Percentiles rank a stretch among this genome's conserved stretches.
Evolutionary conservation across 106 monocot species (phyloP).

Genomic region (Dactylorhiza incarnata): DNA sequence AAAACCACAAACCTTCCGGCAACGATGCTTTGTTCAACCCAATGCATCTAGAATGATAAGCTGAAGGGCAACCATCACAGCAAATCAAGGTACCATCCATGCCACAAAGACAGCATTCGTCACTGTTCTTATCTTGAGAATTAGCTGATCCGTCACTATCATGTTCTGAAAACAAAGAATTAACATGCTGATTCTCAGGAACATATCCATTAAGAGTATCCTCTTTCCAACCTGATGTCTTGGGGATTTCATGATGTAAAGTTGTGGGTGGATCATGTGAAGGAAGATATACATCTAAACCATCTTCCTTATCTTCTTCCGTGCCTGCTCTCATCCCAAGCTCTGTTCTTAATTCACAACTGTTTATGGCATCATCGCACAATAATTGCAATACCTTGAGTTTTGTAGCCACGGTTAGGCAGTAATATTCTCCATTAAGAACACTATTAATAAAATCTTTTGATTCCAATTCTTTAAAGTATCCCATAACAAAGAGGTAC

Average conservation of each 20-base stretch:
- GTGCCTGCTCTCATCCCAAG: constrained; percentile 37
- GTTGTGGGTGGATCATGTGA: constrained; percentile 20
- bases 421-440: constrained; percentile 48
- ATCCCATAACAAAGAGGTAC: constrained; percentile 48
- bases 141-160: constrained; percentile 9
- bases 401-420: constrained; percentile 42
- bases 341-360: constrained; percentile 52
- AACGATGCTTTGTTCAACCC: constrained; percentile 67
- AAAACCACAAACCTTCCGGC: constrained; percentile 75
- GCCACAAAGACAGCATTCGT: constrained; percentile 83
- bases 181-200: not conserved
- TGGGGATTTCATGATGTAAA: constrained; percentile 24
- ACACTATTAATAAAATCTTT: constrained; percentile 13
- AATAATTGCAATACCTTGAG: constrained; percentile 65
- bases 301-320: constrained; percentile 42
- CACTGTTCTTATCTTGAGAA: constrained; percentile 59
- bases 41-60: constrained; percentile 92
- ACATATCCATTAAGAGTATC: constrained; percentile 6
- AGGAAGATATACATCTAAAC: constrained; percentile 4
- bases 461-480: constrained; percentile 24
- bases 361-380: constrained; percentile 54
- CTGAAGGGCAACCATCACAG: constrained; percentile 90
- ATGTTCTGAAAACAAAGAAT: not conserved
- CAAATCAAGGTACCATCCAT: constrained; percentile 92
- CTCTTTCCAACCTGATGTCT: constrained; percentile 30